These are phyloP conservation scores for Zymoseptoria ardabiliae DNA, from an alignment of 2,329 filamentous ascomycete species.

Conservation along the genomic window DNA sequence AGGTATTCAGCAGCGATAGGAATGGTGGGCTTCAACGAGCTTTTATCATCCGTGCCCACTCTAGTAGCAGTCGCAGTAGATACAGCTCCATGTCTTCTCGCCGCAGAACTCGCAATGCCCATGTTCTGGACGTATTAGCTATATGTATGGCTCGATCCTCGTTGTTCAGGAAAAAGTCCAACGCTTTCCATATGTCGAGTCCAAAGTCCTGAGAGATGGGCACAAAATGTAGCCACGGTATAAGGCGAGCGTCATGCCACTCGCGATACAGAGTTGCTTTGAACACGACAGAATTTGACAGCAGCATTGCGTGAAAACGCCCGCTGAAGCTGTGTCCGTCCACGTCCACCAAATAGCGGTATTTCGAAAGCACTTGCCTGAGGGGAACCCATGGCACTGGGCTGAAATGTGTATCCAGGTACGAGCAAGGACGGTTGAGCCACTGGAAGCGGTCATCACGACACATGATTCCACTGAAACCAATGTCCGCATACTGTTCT, in stretches of 20 bases:
- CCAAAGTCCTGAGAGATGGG: slow-evolving; percentile 67
- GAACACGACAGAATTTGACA: slow-evolving; percentile 62
- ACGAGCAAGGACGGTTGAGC: neutral
- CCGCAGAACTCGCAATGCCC: slow-evolving; percentile 9
- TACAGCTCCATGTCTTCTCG: slow-evolving; percentile 14
- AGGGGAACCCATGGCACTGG: neutral
- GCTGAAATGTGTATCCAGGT: slow-evolving; percentile 15
- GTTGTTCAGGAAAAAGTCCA: slow-evolving; percentile 49
- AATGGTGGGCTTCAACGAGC: neutral
- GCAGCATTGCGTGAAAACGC: slow-evolving; percentile 49
- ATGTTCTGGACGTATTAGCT: neutral
- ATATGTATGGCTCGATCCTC: neutral
- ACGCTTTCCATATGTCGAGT: slow-evolving; percentile 61
- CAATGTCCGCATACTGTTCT: no score
- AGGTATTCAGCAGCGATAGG: no score
- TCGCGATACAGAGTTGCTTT: slow-evolving; percentile 73
- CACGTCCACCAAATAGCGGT: slow-evolving; percentile 68
- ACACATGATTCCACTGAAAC: no score
- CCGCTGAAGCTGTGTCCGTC: slow-evolving; percentile 54
- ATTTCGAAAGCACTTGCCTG: slow-evolving; percentile 38
- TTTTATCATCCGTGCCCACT: slow-evolving; percentile 4
- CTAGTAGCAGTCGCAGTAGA: slow-evolving; percentile 9
- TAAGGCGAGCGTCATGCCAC: slow-evolving; percentile 65
- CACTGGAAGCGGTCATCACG: no score
- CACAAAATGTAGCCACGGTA: slow-evolving; percentile 74